Percentiles rank a stretch among this genome's conserved stretches.
phyloP scores from a whole-genome alignment of 2,329 filamentous ascomycete genomes.

The Penicillium janthinellum region DNA sequence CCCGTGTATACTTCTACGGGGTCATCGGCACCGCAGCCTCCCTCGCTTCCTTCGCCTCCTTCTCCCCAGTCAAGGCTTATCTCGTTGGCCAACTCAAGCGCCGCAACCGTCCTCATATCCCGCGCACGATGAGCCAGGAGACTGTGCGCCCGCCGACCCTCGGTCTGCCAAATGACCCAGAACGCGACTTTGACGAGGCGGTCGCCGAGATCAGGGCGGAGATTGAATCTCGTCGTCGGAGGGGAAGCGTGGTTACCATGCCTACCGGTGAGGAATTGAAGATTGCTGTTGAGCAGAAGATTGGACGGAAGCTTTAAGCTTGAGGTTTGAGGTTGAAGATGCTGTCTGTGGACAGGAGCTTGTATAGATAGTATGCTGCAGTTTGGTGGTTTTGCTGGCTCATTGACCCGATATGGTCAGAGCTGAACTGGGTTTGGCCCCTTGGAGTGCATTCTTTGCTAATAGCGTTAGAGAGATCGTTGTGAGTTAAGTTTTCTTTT shows the following conservation, averaged over 20 bases:
- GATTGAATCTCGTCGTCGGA: constrained; percentile 62
- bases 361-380: constrained; percentile 2
- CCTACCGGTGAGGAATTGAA: constrained; percentile 54
- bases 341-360: neutral
- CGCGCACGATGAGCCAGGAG: constrained; percentile 59
- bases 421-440: neutral
- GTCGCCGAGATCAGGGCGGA: constrained; percentile 73
- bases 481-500: no score
- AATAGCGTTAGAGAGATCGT: no score
- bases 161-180: constrained; percentile 76
- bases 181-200: constrained; percentile 74
- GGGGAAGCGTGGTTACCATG: constrained; percentile 48
- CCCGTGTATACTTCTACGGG: constrained; percentile 84
- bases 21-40: constrained; percentile 66
- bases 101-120: constrained; percentile 47
- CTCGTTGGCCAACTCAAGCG: constrained; percentile 63
- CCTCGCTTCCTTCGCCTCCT: constrained; percentile 77
- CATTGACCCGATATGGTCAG: neutral
- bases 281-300: constrained; percentile 52
- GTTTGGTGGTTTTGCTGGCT: neutral
- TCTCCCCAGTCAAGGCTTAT: constrained; percentile 69
- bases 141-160: constrained; percentile 66
- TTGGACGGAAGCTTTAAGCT: constrained; percentile 50
- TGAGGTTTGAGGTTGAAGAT: neutral
- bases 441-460: neutral